Evolutionary conservation across 75 land plant species (phyloP).

Genomic region (Picea glauca): DNA sequence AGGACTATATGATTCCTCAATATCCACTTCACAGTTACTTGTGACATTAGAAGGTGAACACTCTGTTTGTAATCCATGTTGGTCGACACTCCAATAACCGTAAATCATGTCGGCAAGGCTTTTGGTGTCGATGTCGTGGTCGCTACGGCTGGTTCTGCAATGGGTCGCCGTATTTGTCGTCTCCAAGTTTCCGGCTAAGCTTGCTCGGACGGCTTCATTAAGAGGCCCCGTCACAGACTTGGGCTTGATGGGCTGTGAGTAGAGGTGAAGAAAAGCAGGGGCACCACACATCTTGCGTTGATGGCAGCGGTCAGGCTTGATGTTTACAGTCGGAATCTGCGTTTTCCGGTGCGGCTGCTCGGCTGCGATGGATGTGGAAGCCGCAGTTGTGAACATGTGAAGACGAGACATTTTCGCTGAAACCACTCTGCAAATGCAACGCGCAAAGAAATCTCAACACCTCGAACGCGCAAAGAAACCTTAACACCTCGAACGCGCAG

Average conservation of each 20-base stretch:
- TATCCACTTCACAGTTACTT: neutral
- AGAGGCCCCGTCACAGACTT: slow-evolving; percentile 17
- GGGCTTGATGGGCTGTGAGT: slow-evolving; percentile 10
- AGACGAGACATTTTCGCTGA: too few species aligned
- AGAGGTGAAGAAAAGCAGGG: neutral
- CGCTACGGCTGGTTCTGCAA: slow-evolving; percentile 30
- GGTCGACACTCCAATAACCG: slow-evolving; percentile 14
- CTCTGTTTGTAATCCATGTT: neutral
- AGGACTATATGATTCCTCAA: neutral
- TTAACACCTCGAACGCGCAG: too few species aligned
- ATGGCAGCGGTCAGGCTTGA: too few species aligned
- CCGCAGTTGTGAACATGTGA: too few species aligned
- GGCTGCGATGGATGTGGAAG: too few species aligned
- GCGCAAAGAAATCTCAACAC: too few species aligned
- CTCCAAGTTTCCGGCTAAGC: slow-evolving; percentile 1
- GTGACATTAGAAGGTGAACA: neutral
- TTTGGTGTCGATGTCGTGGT: neutral
- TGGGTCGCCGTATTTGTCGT: neutral
- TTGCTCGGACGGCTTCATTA: slow-evolving; percentile 23
- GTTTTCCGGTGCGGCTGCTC: too few species aligned
- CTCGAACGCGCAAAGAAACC: too few species aligned
- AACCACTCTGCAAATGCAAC: too few species aligned
- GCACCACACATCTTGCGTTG: too few species aligned
- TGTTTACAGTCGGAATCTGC: too few species aligned
- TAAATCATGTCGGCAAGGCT: too few species aligned